phyloP scores from a whole-genome alignment of 2,329 filamentous ascomycete genomes.

The Colletotrichum eremochloae region DNA sequence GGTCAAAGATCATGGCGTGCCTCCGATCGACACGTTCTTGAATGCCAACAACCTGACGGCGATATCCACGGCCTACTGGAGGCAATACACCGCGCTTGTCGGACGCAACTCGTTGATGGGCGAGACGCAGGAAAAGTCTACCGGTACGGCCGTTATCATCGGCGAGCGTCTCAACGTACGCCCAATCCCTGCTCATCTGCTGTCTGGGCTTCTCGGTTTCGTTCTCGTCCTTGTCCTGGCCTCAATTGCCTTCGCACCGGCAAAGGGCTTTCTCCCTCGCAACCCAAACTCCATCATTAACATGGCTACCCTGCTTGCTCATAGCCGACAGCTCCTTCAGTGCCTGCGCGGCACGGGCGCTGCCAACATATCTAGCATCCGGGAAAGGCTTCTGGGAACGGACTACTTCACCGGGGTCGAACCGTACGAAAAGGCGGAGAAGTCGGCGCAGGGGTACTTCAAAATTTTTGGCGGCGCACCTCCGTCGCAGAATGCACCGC shows the following conservation, averaged over 20 bases:
- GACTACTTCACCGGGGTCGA: conserved; percentile 53
- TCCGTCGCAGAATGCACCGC: conserved; percentile 24
- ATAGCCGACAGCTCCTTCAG: conserved; percentile 53
- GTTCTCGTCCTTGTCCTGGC: conserved; percentile 45
- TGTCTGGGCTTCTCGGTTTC: conserved; percentile 48
- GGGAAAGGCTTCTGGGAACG: conserved; percentile 46
- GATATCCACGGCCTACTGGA: conserved; percentile 50
- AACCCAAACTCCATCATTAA: conserved; percentile 52
- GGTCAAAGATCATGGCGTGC: conserved; percentile 43
- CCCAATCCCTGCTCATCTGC: conserved; percentile 49
- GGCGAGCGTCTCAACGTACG: conserved; percentile 51
- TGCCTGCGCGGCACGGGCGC: conserved; percentile 52
- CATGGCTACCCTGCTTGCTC: conserved; percentile 52
- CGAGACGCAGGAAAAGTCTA: conserved; percentile 21
- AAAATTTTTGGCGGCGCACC: conserved; percentile 44
- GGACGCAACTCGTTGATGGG: conserved; percentile 49
- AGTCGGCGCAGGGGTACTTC: conserved; percentile 44
- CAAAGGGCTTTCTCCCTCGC: conserved; percentile 52
- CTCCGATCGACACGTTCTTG: conserved; percentile 46
- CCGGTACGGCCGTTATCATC: conserved; percentile 46
- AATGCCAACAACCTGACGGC: conserved; percentile 45
- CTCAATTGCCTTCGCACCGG: conserved; percentile 47
- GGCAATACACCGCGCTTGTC: conserved; percentile 52
- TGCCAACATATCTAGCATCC: conserved; percentile 47
- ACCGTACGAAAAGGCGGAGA: conserved; percentile 50